phyloP scores from a whole-genome alignment of 177 flowering plant species.

The Telopea speciosissima region DNA sequence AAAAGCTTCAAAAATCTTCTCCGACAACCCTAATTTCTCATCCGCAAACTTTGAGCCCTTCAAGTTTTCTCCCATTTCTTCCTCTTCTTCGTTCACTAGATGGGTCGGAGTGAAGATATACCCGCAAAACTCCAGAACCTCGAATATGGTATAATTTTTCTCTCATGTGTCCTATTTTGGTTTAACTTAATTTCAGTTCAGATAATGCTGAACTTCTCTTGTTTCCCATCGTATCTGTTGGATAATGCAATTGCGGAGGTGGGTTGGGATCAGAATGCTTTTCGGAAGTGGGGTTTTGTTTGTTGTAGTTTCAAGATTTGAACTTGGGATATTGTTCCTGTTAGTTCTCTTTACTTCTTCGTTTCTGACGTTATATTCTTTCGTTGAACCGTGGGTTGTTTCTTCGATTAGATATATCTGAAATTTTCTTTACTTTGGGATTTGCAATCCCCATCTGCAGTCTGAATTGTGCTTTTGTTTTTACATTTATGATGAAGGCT shows the following conservation, averaged over 20 bases:
- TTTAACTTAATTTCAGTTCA: not conserved
- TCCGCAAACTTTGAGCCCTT: conserved; percentile 8
- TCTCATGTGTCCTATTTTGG: not conserved
- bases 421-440: not conserved
- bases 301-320: too few relatives aligned
- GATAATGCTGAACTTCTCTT: not conserved
- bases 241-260: not conserved
- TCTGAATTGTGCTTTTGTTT: not conserved
- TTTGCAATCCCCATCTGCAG: not conserved
- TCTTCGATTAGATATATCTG: too few relatives aligned
- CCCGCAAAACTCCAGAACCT: conserved; percentile 5
- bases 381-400: too few relatives aligned
- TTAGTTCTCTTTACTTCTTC: not conserved
- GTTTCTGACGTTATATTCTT: not conserved
- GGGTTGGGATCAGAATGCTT: not conserved
- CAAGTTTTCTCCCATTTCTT: conserved; percentile 5
- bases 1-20: conserved; percentile 1
- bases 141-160: conserved; percentile 25
- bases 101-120: conserved; percentile 12
- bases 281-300: not conserved
- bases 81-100: conserved; percentile 7
- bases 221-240: not conserved
- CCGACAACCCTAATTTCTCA: conserved; percentile 6
- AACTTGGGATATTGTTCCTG: not conserved
- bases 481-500: too few relatives aligned